Percentiles rank a stretch among this genome's conserved stretches.
These are phyloP conservation scores for Rubus idaeus DNA, from an alignment of 306 rosid species.

Conservation along the genomic window DNA sequence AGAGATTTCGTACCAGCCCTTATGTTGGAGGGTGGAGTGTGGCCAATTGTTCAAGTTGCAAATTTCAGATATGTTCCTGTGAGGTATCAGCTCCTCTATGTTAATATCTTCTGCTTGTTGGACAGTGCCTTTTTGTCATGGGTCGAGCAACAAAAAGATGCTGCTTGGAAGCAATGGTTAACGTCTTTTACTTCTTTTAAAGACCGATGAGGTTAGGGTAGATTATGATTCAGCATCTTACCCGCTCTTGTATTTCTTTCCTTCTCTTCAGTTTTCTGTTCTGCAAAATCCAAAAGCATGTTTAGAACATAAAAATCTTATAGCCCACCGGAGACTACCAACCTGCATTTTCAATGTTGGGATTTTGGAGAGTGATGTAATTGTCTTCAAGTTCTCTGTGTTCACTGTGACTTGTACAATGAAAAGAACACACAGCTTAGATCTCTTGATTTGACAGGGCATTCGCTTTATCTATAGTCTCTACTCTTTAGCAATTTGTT, in stretches of 20 bases:
- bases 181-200: constrained; percentile 52
- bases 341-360: not conserved
- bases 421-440: constrained; percentile 8
- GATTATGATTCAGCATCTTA: constrained; percentile 24
- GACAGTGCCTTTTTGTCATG: constrained; percentile 95
- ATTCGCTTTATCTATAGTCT: not conserved
- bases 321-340: not conserved
- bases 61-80: constrained; percentile 86
- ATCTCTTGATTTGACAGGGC: not conserved
- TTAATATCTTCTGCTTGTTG: constrained; percentile 79
- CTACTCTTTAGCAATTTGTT: not conserved
- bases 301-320: not conserved
- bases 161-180: constrained; percentile 91
- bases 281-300: not conserved
- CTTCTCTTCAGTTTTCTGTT: constrained; percentile 1
- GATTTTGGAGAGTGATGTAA: constrained; percentile 7
- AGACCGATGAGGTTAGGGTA: constrained; percentile 37
- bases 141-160: constrained; percentile 92
- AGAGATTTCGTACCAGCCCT: constrained; percentile 84
- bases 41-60: constrained; percentile 82
- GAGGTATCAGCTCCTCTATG: constrained; percentile 89
- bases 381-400: not conserved
- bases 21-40: constrained; percentile 70
- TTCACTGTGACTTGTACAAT: constrained; percentile 4
- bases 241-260: not conserved